Evolutionary conservation across 106 monocot species (phyloP).

Genomic region (Ottelia alismoides): DNA sequence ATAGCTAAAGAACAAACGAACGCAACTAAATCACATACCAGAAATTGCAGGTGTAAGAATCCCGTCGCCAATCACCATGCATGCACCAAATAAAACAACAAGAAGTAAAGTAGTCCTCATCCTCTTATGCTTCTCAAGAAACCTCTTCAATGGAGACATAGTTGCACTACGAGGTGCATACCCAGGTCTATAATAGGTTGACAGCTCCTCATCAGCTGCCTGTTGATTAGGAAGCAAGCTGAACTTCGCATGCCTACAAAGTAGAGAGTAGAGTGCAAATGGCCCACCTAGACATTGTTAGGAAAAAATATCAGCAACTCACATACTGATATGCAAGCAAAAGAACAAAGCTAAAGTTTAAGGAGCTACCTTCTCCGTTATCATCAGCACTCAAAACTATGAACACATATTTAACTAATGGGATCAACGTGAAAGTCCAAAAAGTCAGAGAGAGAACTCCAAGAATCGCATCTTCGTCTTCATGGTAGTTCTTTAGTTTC

Average conservation of each 20-base stretch:
- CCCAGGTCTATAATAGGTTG: slow-evolving; percentile 63
- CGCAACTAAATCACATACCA: slow-evolving; percentile 18
- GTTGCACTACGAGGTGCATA: slow-evolving; percentile 11
- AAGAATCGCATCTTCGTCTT: slow-evolving; percentile 64
- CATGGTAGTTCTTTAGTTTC: slow-evolving; percentile 27
- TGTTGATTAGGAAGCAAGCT: slow-evolving; percentile 94
- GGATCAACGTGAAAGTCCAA: slow-evolving; percentile 84
- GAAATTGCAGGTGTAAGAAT: slow-evolving; percentile 88
- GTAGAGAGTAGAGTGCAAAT: slow-evolving; percentile 84
- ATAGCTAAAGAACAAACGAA: background rate
- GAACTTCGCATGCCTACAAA: slow-evolving; percentile 86
- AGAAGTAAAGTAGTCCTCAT: slow-evolving; percentile 48
- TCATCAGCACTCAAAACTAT: slow-evolving; percentile 81
- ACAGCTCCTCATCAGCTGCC: slow-evolving; percentile 85
- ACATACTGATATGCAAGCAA: background rate
- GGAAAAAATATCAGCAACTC: background rate
- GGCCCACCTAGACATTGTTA: slow-evolving; percentile 48
- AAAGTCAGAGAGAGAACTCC: slow-evolving; percentile 77
- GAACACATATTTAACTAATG: slow-evolving; percentile 73
- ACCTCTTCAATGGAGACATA: slow-evolving; percentile 44
- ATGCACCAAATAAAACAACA: slow-evolving; percentile 71
- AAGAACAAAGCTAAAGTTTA: background rate
- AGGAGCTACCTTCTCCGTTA: slow-evolving; percentile 84
- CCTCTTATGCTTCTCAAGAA: slow-evolving; percentile 78
- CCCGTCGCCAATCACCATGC: slow-evolving; percentile 92